These are phyloP conservation scores for Blechomonas ayalai DNA, from an alignment of 208 protist species.

Conservation along the genomic window DNA sequence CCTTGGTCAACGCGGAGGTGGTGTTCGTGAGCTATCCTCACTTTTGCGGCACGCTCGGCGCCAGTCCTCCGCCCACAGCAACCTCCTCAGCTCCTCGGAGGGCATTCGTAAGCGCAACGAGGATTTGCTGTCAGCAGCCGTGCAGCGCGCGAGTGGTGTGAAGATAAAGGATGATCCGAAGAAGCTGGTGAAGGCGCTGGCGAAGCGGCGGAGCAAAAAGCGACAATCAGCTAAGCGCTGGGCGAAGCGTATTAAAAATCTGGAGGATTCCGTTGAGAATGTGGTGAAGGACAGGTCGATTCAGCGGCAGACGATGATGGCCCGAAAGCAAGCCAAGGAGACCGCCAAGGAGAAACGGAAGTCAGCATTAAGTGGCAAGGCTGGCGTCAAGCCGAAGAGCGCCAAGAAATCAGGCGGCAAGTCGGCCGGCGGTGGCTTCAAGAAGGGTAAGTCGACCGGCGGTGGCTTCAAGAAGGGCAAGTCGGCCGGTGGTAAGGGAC, in stretches of 20 bases:
- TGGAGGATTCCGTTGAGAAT: slow-evolving; percentile 67
- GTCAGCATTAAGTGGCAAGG: slow-evolving; percentile 5
- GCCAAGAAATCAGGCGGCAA: no score
- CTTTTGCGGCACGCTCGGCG: slow-evolving; percentile 44
- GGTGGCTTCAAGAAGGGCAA: slow-evolving; percentile 8
- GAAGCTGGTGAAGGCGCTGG: slow-evolving; percentile 49
- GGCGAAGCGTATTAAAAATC: slow-evolving; percentile 44
- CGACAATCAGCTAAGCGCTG: slow-evolving; percentile 72
- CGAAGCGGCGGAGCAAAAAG: slow-evolving; percentile 72
- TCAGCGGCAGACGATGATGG: slow-evolving; percentile 22
- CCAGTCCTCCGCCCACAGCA: slow-evolving; percentile 20
- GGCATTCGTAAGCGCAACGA: slow-evolving; percentile 38
- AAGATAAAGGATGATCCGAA: slow-evolving; percentile 74
- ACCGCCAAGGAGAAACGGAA: slow-evolving; percentile 18
- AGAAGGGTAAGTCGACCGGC: slow-evolving; percentile 1
- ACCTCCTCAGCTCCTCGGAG: slow-evolving; percentile 26
- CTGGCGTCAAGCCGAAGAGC: slow-evolving; percentile 1
- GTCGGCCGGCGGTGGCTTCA: background rate
- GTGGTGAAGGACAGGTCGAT: slow-evolving; percentile 50
- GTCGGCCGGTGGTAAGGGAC: slow-evolving; percentile 2
- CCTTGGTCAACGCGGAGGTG: slow-evolving; percentile 60
- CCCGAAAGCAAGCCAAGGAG: slow-evolving; percentile 7
- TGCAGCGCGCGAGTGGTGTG: slow-evolving; percentile 43
- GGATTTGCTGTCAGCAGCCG: slow-evolving; percentile 45
- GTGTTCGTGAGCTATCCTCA: slow-evolving; percentile 55